Conservation (phyloP, 2,329 filamentous ascomycete genomes). For the Talaromyces sp. region DNA sequence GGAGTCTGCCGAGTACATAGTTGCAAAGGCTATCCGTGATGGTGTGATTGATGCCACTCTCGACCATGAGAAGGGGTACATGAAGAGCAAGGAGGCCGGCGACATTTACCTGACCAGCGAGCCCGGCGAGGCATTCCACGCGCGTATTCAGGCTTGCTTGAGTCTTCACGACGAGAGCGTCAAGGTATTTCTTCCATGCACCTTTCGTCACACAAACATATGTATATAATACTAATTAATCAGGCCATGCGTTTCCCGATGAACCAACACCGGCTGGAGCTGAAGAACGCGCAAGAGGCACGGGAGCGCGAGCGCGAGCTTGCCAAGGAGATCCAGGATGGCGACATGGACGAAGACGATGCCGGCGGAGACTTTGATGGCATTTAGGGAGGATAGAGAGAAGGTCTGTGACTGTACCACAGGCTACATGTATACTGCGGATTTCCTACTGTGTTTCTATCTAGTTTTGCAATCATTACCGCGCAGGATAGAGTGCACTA, state of each 20-base stretch:
- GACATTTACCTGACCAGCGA: constrained; percentile 95
- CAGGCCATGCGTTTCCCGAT: constrained; percentile 98
- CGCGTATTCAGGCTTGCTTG: constrained; percentile 87
- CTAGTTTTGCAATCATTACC: neutral
- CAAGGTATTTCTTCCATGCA: constrained; percentile 58
- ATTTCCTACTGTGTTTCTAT: neutral
- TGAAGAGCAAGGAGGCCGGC: constrained; percentile 96
- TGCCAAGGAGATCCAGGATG: constrained; percentile 98
- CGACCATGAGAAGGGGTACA: constrained; percentile 90
- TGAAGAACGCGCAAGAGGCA: constrained; percentile 98
- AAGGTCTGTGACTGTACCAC: neutral
- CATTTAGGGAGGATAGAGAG: constrained; percentile 4
- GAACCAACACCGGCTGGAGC: constrained; percentile 95
- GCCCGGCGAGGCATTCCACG: constrained; percentile 95
- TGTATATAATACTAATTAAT: constrained; percentile 15
- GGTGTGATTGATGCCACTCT: constrained; percentile 94
- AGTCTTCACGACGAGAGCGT: constrained; percentile 95
- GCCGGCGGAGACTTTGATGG: constrained; percentile 76
- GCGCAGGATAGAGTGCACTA: neutral
- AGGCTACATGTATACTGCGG: constrained; percentile 9
- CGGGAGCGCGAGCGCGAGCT: constrained; percentile 92
- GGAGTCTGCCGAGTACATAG: constrained; percentile 98
- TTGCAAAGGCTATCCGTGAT: constrained; percentile 95
- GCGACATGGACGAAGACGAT: constrained; percentile 94
- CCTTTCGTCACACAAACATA: neutral